Percentiles rank a stretch among this genome's conserved stretches.
Conservation (phyloP, 805 yeast genomes). For the Teunomyces aglyptinius region DNA sequence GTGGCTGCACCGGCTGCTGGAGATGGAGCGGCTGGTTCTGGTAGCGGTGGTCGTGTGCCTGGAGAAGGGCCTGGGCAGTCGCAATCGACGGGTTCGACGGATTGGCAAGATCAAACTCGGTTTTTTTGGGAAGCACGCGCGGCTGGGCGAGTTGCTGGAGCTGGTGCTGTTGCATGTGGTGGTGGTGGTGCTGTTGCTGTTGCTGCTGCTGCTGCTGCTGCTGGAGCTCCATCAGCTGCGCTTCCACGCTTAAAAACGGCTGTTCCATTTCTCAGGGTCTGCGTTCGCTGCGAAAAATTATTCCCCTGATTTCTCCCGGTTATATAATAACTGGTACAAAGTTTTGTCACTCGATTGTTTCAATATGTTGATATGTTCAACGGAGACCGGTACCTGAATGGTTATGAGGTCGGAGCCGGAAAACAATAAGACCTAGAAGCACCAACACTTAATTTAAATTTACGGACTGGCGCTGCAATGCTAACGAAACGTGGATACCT, state of each 20-base stretch:
- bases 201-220: conserved; percentile 9
- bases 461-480: neutral
- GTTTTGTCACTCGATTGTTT: neutral
- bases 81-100: conserved; percentile 10
- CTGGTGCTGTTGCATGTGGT: conserved; percentile 5
- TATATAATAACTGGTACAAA: too few relatives aligned
- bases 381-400: conserved; percentile 2
- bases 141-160: conserved; percentile 6
- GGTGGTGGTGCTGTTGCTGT: conserved; percentile 5
- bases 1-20: conserved; percentile 9
- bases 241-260: conserved; percentile 13
- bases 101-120: conserved; percentile 9
- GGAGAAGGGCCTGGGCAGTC: conserved; percentile 12
- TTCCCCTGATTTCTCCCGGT: too few relatives aligned
- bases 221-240: conserved; percentile 10
- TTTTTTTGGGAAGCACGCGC: conserved; percentile 2
- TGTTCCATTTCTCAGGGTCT: conserved; percentile 12
- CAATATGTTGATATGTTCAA: neutral
- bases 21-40: conserved; percentile 8
- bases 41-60: conserved; percentile 8
- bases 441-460: neutral
- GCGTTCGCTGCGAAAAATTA: neutral
- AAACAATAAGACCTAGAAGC: neutral
- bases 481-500: neutral
- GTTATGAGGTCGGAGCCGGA: conserved; percentile 2